phyloP scores from a whole-genome alignment of 2,329 filamentous ascomycete species.

The Fusarium papillatum region DNA sequence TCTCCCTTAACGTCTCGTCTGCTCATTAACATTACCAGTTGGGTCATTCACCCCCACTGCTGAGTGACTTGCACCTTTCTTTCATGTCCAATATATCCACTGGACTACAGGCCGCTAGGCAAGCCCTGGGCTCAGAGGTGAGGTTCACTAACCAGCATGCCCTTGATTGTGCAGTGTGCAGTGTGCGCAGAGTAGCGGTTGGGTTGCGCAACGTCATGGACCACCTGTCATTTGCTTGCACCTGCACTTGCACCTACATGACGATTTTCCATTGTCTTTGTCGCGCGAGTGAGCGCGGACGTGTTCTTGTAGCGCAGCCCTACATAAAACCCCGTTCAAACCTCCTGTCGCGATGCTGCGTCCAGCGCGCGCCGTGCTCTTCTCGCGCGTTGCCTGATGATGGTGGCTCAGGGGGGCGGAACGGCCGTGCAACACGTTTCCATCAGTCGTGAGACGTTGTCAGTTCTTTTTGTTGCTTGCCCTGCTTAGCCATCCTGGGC shows the following conservation, averaged over 20 bases:
- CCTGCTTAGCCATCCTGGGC: conserved; percentile 26
- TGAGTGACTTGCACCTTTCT: conserved; percentile 1
- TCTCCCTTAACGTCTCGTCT: conserved; percentile 21
- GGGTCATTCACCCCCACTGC: conserved; percentile 7
- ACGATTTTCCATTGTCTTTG: conserved; percentile 18
- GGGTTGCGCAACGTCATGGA: conserved; percentile 2
- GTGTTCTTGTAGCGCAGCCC: conserved; percentile 12
- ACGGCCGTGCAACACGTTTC: conserved; percentile 28
- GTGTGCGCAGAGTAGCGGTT: too few relatives aligned
- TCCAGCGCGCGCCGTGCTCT: conserved; percentile 14
- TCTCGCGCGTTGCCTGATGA: conserved; percentile 28
- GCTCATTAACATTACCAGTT: conserved; percentile 6
- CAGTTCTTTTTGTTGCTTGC: conserved; percentile 18
- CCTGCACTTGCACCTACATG: conserved; percentile 17
- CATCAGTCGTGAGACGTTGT: conserved; percentile 40
- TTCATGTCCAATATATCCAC: conserved; percentile 22
- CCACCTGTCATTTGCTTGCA: conserved; percentile 21
- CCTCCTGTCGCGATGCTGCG: conserved; percentile 9
- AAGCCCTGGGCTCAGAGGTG: conserved; percentile 17
- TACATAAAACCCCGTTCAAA: conserved; percentile 21
- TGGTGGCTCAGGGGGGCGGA: conserved; percentile 37
- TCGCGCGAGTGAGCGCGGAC: conserved; percentile 1
- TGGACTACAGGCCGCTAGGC: conserved; percentile 22
- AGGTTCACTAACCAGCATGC: conserved; percentile 2
- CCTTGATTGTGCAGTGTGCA: conserved; percentile 12